Percentiles rank a stretch among this genome's conserved stretches.
These are phyloP conservation scores for Coemansia sp. DNA, from an alignment of 192 early-diverging fungal genomes.

Conservation along the genomic window DNA sequence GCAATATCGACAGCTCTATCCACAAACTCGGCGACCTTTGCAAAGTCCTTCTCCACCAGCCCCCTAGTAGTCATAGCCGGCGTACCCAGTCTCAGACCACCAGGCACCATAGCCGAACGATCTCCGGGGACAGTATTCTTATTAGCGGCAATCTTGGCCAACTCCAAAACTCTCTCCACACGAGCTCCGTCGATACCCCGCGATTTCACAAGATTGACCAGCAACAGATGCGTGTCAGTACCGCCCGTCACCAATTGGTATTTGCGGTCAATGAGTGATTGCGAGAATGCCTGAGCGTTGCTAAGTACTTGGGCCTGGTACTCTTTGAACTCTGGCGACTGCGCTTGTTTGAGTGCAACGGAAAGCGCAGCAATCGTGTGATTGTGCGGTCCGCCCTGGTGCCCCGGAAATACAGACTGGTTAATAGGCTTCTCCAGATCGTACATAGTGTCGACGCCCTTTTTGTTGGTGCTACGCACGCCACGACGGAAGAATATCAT, in stretches of 20 bases:
- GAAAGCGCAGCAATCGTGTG: conserved; percentile 97
- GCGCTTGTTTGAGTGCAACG: conserved; percentile 92
- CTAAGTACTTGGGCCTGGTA: conserved; percentile 91
- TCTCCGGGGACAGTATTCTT: conserved; percentile 99
- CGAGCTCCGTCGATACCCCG: conserved; percentile 93
- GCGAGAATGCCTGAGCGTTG: conserved; percentile 90
- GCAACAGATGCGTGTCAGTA: conserved; percentile 94
- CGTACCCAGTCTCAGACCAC: conserved; percentile 92
- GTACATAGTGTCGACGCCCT: conserved; percentile 86
- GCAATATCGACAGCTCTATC: conserved; percentile 86
- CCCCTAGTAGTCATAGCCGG: conserved; percentile 99
- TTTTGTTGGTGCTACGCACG: conserved; percentile 84
- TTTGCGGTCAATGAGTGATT: conserved; percentile 67
- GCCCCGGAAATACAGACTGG: conserved; percentile 95
- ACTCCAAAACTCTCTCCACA: conserved; percentile 93
- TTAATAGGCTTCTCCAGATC: conserved; percentile 96
- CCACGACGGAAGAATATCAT: conserved; percentile 99
- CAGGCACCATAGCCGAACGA: conserved; percentile 89
- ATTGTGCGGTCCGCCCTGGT: conserved; percentile 99
- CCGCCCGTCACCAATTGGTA: conserved; percentile 91
- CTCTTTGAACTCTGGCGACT: conserved; percentile 80
- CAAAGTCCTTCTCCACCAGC: conserved; percentile 86
- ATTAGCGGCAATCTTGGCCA: conserved; percentile 97
- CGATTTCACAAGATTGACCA: conserved; percentile 79
- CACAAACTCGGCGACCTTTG: conserved; percentile 82